phyloP scores from a whole-genome alignment of 2,329 filamentous ascomycete genomes.

The Elsinoe australis region DNA sequence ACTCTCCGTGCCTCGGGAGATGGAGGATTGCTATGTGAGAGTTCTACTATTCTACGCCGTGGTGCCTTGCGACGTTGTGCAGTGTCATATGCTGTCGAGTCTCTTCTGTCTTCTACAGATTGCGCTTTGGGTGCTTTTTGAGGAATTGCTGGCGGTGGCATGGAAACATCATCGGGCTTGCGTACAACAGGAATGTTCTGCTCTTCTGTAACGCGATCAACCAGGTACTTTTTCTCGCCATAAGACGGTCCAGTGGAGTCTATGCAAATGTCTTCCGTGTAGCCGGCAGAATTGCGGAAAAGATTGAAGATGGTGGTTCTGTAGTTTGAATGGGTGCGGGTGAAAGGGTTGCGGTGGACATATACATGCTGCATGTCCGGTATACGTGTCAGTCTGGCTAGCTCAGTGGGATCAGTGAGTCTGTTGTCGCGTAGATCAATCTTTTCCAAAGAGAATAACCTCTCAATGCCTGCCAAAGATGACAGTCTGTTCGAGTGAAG shows the following conservation, averaged over 20 bases:
- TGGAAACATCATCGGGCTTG: slow-evolving; percentile 45
- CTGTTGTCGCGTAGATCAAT: slow-evolving; percentile 87
- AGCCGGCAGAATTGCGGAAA: slow-evolving; percentile 83
- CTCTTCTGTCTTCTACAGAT: neutral
- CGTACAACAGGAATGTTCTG: slow-evolving; percentile 66
- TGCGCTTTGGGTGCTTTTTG: neutral
- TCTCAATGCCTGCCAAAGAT: slow-evolving; percentile 84
- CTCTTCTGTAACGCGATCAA: slow-evolving; percentile 71
- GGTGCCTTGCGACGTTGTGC: slow-evolving; percentile 48
- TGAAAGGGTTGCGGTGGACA: slow-evolving; percentile 86
- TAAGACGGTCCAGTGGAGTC: slow-evolving; percentile 79
- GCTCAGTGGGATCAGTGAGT: slow-evolving; percentile 80
- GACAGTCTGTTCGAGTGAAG: slow-evolving; percentile 79
- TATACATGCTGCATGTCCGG: slow-evolving; percentile 90
- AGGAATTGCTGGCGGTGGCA: slow-evolving; percentile 35
- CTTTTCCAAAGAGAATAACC: slow-evolving; percentile 77
- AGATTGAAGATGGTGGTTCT: slow-evolving; percentile 91
- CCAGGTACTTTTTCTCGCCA: slow-evolving; percentile 72
- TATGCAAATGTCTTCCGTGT: slow-evolving; percentile 82
- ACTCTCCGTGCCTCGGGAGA: slow-evolving; percentile 8
- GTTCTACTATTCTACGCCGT: slow-evolving; percentile 51
- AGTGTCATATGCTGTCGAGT: slow-evolving; percentile 6
- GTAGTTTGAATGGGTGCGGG: slow-evolving; percentile 76
- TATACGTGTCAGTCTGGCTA: slow-evolving; percentile 81
- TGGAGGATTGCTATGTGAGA: slow-evolving; percentile 40